phyloP scores from a whole-genome alignment of 441 rosid species.

The Pelargonium australe region DNA sequence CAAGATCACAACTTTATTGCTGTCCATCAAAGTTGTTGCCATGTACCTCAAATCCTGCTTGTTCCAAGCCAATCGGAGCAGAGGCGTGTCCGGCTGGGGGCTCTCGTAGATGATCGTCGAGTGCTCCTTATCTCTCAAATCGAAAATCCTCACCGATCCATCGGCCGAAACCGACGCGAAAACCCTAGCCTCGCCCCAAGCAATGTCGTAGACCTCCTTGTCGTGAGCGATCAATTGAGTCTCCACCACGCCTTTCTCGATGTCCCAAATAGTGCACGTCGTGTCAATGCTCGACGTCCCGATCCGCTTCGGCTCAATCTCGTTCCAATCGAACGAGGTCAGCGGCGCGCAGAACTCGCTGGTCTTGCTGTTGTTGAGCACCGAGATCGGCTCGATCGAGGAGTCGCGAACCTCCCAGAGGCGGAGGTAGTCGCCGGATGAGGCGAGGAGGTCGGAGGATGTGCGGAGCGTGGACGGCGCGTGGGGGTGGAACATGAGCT shows the following conservation, averaged over 20 bases:
- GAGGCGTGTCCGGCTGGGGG: constrained; percentile 82
- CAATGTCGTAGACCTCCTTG: constrained; percentile 89
- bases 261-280: constrained; percentile 91
- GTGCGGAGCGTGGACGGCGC: constrained; percentile 28
- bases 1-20: constrained; percentile 81
- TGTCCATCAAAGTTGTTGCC: constrained; percentile 88
- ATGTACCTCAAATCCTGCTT: constrained; percentile 80
- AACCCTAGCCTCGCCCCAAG: constrained; percentile 92
- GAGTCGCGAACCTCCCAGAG: constrained; percentile 63
- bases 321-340: constrained; percentile 98
- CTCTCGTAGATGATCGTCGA: constrained; percentile 89
- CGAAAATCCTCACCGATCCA: constrained; percentile 84
- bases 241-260: constrained; percentile 66
- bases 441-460: constrained; percentile 58
- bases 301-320: constrained; percentile 77
- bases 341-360: constrained; percentile 86
- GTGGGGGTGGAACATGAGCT: constrained; percentile 77
- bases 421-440: constrained; percentile 83
- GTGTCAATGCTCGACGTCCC: constrained; percentile 90
- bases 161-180: constrained; percentile 93
- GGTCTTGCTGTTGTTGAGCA: constrained; percentile 77
- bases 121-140: constrained; percentile 84
- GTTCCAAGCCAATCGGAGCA: constrained; percentile 87
- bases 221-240: constrained; percentile 93
- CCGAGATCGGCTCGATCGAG: constrained; percentile 46